phyloP scores from a whole-genome alignment of 129 eudicot genomes.

The Ambrosia artemisiifolia region DNA sequence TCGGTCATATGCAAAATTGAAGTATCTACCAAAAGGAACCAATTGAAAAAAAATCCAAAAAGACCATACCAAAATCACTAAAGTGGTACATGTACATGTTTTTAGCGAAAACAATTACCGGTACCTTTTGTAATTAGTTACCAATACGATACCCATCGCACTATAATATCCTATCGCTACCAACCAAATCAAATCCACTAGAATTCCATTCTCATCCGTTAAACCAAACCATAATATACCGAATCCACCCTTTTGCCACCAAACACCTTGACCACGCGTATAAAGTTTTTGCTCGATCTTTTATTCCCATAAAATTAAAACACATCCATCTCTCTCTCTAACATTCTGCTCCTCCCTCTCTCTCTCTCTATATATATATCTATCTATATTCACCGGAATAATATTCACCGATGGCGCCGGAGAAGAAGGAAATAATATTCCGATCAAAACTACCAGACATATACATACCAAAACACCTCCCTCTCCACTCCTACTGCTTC shows the following conservation, averaged over 20 bases:
- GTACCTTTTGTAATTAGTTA: too few relatives aligned
- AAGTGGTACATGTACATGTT: too few relatives aligned
- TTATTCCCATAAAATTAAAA: slow-evolving; percentile 7
- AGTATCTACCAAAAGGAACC: too few relatives aligned
- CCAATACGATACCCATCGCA: too few relatives aligned
- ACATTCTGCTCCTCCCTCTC: background rate
- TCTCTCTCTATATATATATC: too few relatives aligned
- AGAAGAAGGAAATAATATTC: slow-evolving; percentile 58
- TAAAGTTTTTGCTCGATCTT: slow-evolving; percentile 16
- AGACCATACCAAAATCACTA: too few relatives aligned
- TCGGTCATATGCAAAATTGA: too few relatives aligned
- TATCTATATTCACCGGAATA: background rate
- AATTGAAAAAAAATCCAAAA: too few relatives aligned
- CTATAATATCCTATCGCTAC: too few relatives aligned
- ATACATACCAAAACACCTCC: slow-evolving; percentile 78
- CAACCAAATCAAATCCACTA: slow-evolving; percentile 30
- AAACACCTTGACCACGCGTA: slow-evolving; percentile 26
- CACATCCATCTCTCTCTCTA: background rate
- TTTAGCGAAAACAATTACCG: too few relatives aligned
- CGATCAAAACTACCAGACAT: slow-evolving; percentile 89
- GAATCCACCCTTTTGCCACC: slow-evolving; percentile 35
- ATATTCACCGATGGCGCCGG: slow-evolving; percentile 32
- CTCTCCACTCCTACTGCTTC: slow-evolving; percentile 80
- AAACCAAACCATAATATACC: slow-evolving; percentile 32
- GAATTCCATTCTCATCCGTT: slow-evolving; percentile 32